These are phyloP conservation scores for Teratosphaeria destructans DNA, from an alignment of 2,329 filamentous ascomycete genomes.

Conservation along the genomic window DNA sequence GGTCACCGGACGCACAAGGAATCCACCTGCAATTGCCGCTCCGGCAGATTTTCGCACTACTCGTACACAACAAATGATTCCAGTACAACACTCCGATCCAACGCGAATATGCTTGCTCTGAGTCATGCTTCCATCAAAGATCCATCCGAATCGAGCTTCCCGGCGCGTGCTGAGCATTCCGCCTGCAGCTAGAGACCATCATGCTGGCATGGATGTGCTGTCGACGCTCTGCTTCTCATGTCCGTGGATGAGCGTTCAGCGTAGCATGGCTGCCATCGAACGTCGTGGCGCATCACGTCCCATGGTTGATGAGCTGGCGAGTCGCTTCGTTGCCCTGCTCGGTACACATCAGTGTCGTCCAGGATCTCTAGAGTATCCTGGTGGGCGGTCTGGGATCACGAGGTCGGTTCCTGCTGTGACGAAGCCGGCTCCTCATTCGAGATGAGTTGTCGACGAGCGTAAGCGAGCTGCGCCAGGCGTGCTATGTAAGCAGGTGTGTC, in stretches of 20 bases:
- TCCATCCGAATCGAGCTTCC: background rate
- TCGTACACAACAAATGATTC: background rate
- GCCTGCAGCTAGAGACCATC: background rate
- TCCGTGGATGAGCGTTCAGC: background rate
- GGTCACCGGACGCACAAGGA: background rate
- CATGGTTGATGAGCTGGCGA: background rate
- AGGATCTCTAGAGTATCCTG: background rate
- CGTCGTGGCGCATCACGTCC: background rate
- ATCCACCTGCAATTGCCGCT: background rate
- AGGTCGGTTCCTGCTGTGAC: background rate
- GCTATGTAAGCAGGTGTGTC: background rate
- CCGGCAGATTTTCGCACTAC: background rate
- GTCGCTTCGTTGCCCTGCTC: background rate
- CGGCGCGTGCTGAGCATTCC: background rate
- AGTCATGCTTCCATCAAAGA: background rate
- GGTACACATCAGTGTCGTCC: background rate
- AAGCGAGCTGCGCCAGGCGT: slow-evolving; percentile 16
- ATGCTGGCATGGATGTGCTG: background rate
- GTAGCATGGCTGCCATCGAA: background rate
- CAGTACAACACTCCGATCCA: background rate
- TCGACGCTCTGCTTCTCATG: background rate
- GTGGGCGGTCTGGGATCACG: background rate
- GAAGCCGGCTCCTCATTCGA: slow-evolving; percentile 15
- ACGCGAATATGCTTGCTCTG: background rate
- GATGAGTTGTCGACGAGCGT: slow-evolving; percentile 25